phyloP scores from a whole-genome alignment of 345 rosid species.

The Trapa incisa region DNA sequence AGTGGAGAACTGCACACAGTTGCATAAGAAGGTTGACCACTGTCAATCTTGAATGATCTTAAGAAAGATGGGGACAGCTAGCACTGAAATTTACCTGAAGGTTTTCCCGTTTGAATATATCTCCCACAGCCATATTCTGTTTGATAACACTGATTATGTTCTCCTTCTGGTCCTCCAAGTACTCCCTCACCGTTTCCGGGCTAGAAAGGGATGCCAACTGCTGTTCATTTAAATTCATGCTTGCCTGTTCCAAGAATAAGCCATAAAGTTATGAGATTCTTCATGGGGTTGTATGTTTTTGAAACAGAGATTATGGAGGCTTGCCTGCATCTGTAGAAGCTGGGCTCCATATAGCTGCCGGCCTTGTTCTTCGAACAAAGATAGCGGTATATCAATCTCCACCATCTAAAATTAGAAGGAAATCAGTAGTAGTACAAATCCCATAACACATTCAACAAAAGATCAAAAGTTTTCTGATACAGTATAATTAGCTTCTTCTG shows the following conservation, averaged over 20 bases:
- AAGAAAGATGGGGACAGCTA: neutral
- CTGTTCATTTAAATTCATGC: conserved; percentile 57
- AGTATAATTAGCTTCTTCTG: neutral
- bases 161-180: conserved; percentile 56
- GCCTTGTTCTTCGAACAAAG: conserved; percentile 93
- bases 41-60: neutral
- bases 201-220: conserved; percentile 71
- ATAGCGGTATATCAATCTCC: conserved; percentile 73
- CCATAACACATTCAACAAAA: no score
- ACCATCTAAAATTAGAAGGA: conserved; percentile 39
- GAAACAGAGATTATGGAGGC: conserved; percentile 3
- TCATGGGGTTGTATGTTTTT: neutral
- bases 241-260: conserved; percentile 31
- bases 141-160: conserved; percentile 48
- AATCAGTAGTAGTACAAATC: neutral
- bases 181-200: conserved; percentile 69
- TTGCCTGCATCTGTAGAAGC: conserved; percentile 77
- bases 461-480: no score
- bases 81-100: conserved; percentile 33
- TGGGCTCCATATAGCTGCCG: conserved; percentile 83
- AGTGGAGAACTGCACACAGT: conserved; percentile 44
- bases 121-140: conserved; percentile 68
- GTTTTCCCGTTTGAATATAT: conserved; percentile 68
- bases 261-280: neutral
- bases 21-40: neutral